phyloP scores from a whole-genome alignment of 2,329 filamentous ascomycete genomes.

The Aspergillus novofumigatus region DNA sequence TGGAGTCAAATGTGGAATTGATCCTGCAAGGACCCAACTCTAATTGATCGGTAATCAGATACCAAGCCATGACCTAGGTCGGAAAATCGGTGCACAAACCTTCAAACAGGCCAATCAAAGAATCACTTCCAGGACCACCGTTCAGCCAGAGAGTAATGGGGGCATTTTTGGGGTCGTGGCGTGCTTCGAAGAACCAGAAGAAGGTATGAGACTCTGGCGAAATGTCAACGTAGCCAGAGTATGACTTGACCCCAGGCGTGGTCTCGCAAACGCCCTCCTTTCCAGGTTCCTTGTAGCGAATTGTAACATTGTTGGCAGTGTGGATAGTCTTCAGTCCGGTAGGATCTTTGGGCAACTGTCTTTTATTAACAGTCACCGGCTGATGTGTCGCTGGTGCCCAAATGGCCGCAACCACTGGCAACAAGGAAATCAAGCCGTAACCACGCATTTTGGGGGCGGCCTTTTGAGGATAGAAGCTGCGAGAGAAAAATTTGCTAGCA shows the following conservation, averaged over 20 bases:
- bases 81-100: slow-evolving; percentile 18
- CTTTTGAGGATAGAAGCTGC: not conserved
- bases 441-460: slow-evolving; percentile 16
- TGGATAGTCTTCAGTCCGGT: slow-evolving; percentile 36
- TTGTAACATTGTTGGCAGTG: slow-evolving; percentile 45
- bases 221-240: slow-evolving; percentile 54
- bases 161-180: slow-evolving; percentile 46
- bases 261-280: slow-evolving; percentile 50
- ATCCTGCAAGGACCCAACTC: slow-evolving; percentile 44
- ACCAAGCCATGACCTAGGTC: not conserved
- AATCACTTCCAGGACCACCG: slow-evolving; percentile 41
- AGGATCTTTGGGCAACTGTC: slow-evolving; percentile 35
- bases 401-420: slow-evolving; percentile 17
- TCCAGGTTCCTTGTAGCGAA: slow-evolving; percentile 57
- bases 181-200: slow-evolving; percentile 56
- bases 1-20: slow-evolving; percentile 41
- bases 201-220: slow-evolving; percentile 48
- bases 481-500: not conserved
- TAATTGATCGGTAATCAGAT: slow-evolving; percentile 18
- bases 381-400: slow-evolving; percentile 4
- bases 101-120: slow-evolving; percentile 40
- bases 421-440: slow-evolving; percentile 16
- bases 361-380: slow-evolving; percentile 14
- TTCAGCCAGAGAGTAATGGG: slow-evolving; percentile 43
- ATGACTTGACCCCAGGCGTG: slow-evolving; percentile 53